Evolutionary conservation across 352 stramenopile genomes (phyloP).

Genomic region (Globisporangium abappressorium): DNA sequence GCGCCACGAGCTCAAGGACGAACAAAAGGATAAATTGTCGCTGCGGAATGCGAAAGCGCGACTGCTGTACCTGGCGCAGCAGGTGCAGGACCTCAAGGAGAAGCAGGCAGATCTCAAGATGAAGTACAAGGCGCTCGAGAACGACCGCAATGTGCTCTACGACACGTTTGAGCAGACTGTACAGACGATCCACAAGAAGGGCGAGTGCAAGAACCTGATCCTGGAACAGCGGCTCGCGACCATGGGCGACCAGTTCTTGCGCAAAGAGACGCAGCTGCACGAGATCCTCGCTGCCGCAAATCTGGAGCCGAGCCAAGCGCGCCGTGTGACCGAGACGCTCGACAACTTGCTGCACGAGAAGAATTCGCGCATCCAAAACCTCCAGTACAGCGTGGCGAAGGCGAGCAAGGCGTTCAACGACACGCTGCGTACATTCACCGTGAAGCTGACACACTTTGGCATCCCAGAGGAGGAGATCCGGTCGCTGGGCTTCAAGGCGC

Average conservation of each 20-base stretch:
- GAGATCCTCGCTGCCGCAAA: conserved; percentile 72
- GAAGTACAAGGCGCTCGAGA: conserved; percentile 75
- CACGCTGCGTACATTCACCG: conserved; percentile 63
- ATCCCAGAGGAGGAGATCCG: conserved; percentile 77
- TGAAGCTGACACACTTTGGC: conserved; percentile 64
- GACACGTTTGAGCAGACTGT: conserved; percentile 90
- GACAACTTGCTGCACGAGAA: conserved; percentile 57
- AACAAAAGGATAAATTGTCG: conserved; percentile 91
- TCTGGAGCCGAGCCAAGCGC: conserved; percentile 67
- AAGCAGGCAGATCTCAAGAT: conserved; percentile 65
- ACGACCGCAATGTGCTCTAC: conserved; percentile 87
- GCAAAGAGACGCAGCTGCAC: conserved; percentile 68
- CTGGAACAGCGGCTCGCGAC: conserved; percentile 78
- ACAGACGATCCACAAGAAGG: conserved; percentile 86
- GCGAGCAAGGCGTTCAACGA: conserved; percentile 81
- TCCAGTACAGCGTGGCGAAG: conserved; percentile 70
- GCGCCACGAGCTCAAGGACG: conserved; percentile 86
- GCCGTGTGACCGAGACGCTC: conserved; percentile 64
- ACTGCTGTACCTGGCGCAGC: conserved; percentile 70
- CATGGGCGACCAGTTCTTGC: conserved; percentile 73
- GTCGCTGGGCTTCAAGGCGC: conserved; percentile 52
- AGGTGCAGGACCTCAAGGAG: conserved; percentile 63
- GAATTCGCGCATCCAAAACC: conserved; percentile 52
- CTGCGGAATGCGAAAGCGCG: conserved; percentile 87
- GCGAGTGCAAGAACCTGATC: conserved; percentile 90